A percentile compares a stretch with the other conserved stretches of the same genome.
phyloP scores from a whole-genome alignment of 805 yeast genomes.

The Metschnikowia drakensbergensis region DNA sequence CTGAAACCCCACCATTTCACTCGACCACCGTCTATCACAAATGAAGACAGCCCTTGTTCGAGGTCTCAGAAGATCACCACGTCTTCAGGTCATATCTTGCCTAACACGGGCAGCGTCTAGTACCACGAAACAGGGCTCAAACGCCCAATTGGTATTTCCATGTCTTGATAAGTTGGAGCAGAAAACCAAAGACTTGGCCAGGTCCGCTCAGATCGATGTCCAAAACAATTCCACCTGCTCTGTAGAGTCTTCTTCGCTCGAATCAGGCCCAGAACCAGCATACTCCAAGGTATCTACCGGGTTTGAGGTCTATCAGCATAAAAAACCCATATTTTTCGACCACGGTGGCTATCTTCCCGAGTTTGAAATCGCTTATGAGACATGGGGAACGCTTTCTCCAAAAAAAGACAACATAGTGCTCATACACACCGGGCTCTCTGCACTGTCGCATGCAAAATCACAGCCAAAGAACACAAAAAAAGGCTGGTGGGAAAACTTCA shows the following conservation, averaged over 20 bases:
- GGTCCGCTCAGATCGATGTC: slow-evolving; percentile 17
- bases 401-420: slow-evolving; percentile 68
- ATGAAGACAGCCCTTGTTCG: background rate
- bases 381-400: slow-evolving; percentile 77
- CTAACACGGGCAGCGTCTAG: background rate
- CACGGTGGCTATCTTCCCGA: slow-evolving; percentile 75
- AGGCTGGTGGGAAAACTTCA: slow-evolving; percentile 97
- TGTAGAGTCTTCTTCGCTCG: slow-evolving; percentile 32
- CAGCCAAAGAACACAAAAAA: slow-evolving; percentile 61
- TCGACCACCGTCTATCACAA: background rate
- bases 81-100: background rate
- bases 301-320: slow-evolving; percentile 52
- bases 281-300: slow-evolving; percentile 69
- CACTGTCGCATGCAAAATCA: slow-evolving; percentile 90
- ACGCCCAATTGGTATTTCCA: slow-evolving; percentile 74
- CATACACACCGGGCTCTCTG: slow-evolving; percentile 87
- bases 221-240: background rate
- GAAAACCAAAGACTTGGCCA: slow-evolving; percentile 38
- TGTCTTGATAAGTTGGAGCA: slow-evolving; percentile 76
- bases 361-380: slow-evolving; percentile 83
- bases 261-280: slow-evolving; percentile 81
- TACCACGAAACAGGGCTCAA: slow-evolving; percentile 32
- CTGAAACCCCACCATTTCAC: background rate
- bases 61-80: background rate
- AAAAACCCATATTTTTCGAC: slow-evolving; percentile 66